Evolutionary conservation across 345 rosid species (phyloP).

Genomic region (Gossypium mustelinum): DNA sequence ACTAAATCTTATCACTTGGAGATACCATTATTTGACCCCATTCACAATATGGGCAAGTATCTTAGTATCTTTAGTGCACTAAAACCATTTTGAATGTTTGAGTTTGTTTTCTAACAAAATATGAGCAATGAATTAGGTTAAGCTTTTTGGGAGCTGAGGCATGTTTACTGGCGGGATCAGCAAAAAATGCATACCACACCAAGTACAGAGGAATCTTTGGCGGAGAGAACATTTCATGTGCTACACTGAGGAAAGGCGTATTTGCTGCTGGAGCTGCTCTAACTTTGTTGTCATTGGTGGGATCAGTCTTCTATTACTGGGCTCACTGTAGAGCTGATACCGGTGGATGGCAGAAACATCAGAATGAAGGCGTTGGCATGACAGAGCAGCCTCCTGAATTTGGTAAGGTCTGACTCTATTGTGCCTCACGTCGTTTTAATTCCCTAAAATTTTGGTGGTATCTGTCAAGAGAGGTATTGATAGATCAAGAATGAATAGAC

Average conservation of each 20-base stretch:
- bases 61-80: not conserved
- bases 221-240: slow-evolving; percentile 50
- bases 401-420: slow-evolving; percentile 35
- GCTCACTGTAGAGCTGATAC: slow-evolving; percentile 86
- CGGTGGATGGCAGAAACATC: slow-evolving; percentile 95
- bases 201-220: slow-evolving; percentile 56
- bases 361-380: slow-evolving; percentile 69
- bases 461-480: not conserved
- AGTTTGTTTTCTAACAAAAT: not conserved
- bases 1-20: too few species aligned
- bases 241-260: slow-evolving; percentile 84
- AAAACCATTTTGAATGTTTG: not conserved
- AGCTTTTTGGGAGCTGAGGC: slow-evolving; percentile 93
- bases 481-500: slow-evolving; percentile 1
- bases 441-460: slow-evolving; percentile 8
- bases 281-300: slow-evolving; percentile 59
- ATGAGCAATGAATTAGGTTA: slow-evolving; percentile 42
- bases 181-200: slow-evolving; percentile 80
- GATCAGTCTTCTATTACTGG: slow-evolving; percentile 71
- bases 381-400: slow-evolving; percentile 41
- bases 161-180: slow-evolving; percentile 90
- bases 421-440: slow-evolving; percentile 8
- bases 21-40: too few species aligned
- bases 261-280: slow-evolving; percentile 94
- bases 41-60: too few species aligned